These are phyloP conservation scores for Pythium utonaiense DNA, from an alignment of 352 stramenopile species.

Conservation along the genomic window DNA sequence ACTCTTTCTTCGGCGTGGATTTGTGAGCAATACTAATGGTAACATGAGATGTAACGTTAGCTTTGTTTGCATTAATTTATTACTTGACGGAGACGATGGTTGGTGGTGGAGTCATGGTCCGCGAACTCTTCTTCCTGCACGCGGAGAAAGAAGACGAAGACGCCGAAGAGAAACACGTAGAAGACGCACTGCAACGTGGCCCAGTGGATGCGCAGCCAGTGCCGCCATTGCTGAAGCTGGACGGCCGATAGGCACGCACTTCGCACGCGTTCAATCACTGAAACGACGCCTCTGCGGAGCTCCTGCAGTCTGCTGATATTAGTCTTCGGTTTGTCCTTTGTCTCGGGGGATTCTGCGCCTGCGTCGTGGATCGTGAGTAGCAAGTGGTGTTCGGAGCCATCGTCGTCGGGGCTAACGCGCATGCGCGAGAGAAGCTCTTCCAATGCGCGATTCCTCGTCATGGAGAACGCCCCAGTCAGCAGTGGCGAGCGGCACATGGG, in stretches of 20 bases:
- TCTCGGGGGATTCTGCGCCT: not conserved
- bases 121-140: conserved; percentile 59
- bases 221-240: conserved; percentile 33
- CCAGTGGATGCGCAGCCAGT: conserved; percentile 58
- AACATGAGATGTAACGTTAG: no score
- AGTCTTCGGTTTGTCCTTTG: not conserved
- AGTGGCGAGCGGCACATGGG: conserved; percentile 56
- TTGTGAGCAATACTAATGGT: not conserved
- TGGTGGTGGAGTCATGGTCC: conserved; percentile 4
- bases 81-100: not conserved
- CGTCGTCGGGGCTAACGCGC: not conserved
- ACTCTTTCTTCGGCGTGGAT: not conserved
- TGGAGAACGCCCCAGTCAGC: conserved; percentile 38
- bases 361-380: conserved; percentile 19
- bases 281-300: not conserved
- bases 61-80: conserved; percentile 1
- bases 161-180: conserved; percentile 58
- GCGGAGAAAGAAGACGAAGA: conserved; percentile 58
- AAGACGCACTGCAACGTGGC: conserved; percentile 51
- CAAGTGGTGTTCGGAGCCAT: conserved; percentile 17
- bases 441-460: conserved; percentile 49
- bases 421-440: conserved; percentile 34
- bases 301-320: not conserved
- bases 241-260: not conserved
- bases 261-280: not conserved